Conservation (phyloP, 78 protist species). For the Tieghemostelium lacteum region DNA sequence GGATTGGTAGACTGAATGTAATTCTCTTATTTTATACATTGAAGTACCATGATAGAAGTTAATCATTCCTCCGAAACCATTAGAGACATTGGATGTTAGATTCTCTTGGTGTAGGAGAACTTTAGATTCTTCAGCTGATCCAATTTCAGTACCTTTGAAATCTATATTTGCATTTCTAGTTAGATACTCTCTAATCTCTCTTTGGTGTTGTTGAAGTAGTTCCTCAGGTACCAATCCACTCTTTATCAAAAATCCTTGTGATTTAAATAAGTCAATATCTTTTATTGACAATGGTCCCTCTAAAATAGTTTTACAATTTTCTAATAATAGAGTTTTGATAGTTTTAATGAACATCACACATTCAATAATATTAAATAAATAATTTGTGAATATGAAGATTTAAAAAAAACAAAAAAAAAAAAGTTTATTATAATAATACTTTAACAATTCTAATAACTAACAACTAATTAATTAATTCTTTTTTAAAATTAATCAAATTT, state of each 20-base stretch:
- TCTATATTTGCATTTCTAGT: constrained; percentile 36
- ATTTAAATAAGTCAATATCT: constrained; percentile 21
- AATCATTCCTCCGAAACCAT: constrained; percentile 72
- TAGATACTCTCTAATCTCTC: constrained; percentile 45
- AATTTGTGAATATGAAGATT: too few species aligned
- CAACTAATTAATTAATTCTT: too few species aligned
- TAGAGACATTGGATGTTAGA: constrained; percentile 32
- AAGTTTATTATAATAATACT: too few species aligned
- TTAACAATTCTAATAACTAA: too few species aligned
- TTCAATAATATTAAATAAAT: too few species aligned
- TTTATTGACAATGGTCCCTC: constrained; percentile 1
- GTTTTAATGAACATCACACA: too few species aligned
- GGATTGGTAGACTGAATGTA: constrained; percentile 17
- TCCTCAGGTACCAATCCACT: background rate
- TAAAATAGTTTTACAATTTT: too few species aligned
- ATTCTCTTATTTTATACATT: constrained; percentile 38
- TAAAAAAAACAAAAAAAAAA: too few species aligned
- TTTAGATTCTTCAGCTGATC: constrained; percentile 17
- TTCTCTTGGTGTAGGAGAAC: background rate
- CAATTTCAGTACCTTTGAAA: constrained; percentile 6
- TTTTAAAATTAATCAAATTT: too few species aligned
- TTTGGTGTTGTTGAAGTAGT: constrained; percentile 28
- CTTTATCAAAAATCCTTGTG: constrained; percentile 46
- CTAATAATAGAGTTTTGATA: too few species aligned
- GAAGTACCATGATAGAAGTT: constrained; percentile 62